phyloP scores from a whole-genome alignment of 768 basidiomycete species.

The Agrocybe praecox region DNA sequence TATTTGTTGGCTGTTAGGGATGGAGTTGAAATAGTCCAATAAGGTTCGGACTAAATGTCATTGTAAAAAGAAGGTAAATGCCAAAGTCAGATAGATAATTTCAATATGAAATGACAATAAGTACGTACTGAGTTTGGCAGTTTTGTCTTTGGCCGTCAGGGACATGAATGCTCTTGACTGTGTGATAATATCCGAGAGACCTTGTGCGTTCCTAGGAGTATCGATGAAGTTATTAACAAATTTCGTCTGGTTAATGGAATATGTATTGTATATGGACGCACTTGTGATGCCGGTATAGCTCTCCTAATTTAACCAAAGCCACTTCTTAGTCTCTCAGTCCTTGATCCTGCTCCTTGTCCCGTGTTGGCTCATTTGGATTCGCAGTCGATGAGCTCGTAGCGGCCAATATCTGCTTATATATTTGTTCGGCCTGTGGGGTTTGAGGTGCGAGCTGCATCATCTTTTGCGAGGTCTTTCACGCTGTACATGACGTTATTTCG shows the following conservation, averaged over 20 bases:
- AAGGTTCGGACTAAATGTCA: slow-evolving; percentile 90
- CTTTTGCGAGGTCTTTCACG: slow-evolving; percentile 56
- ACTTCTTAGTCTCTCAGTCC: slow-evolving; percentile 85
- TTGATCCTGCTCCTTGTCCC: slow-evolving; percentile 50
- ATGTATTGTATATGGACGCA: no score
- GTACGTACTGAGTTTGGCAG: slow-evolving; percentile 86
- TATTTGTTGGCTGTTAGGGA: slow-evolving; percentile 70
- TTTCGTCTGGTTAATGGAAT: no score
- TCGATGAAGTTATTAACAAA: no score
- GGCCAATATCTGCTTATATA: slow-evolving; percentile 76
- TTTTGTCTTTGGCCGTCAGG: slow-evolving; percentile 96
- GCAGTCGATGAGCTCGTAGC: slow-evolving; percentile 34
- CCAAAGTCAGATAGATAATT: background rate
- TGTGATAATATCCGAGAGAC: slow-evolving; percentile 84
- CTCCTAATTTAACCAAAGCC: no score
- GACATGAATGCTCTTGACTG: slow-evolving; percentile 86
- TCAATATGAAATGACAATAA: background rate
- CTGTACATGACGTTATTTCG: no score
- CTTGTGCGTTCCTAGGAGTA: slow-evolving; percentile 76
- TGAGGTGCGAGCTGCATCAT: slow-evolving; percentile 37
- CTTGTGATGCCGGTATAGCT: slow-evolving; percentile 86
- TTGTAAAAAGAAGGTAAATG: no score
- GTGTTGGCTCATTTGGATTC: slow-evolving; percentile 31
- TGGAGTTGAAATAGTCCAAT: slow-evolving; percentile 83
- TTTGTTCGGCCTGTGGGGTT: slow-evolving; percentile 66